Percentiles rank a stretch among this genome's conserved stretches.
phyloP scores from a whole-genome alignment of 768 basidiomycete genomes.

The Serpula lacrymans region DNA sequence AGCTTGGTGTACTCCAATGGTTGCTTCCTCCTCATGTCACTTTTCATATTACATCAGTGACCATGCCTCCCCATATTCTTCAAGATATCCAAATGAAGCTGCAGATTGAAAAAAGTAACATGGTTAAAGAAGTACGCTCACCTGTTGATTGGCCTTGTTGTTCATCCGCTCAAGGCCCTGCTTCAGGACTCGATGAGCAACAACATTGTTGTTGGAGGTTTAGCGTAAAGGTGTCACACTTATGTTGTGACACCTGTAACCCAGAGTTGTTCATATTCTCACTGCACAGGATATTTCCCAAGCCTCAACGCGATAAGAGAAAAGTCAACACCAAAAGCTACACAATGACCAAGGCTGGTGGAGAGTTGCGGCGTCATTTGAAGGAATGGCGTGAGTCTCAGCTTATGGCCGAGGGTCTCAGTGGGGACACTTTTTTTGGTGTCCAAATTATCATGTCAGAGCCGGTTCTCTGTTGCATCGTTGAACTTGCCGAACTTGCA shows the following conservation, averaged over 20 bases:
- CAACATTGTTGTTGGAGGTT: background rate
- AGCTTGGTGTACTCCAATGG: conserved; percentile 12
- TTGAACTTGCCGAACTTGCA: no score
- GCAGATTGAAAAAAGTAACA: conserved; percentile 11
- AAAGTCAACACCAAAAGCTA: background rate
- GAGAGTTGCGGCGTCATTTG: no score
- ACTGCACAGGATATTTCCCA: background rate
- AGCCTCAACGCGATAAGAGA: background rate
- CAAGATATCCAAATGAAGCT: conserved; percentile 10
- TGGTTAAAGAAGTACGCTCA: conserved; percentile 14
- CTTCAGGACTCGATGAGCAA: conserved; percentile 10
- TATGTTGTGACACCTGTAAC: conserved; percentile 4
- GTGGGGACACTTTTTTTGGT: conserved; percentile 2
- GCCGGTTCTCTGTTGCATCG: no score
- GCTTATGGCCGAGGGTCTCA: conserved; percentile 1
- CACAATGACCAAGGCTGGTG: background rate
- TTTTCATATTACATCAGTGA: conserved; percentile 15
- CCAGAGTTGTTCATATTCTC: background rate
- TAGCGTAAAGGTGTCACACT: background rate
- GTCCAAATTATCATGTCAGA: no score
- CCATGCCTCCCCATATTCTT: conserved; percentile 10
- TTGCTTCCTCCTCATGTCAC: conserved; percentile 8
- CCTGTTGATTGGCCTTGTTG: conserved; percentile 27
- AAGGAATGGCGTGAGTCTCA: conserved; percentile 2
- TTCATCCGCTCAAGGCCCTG: conserved; percentile 15